Conservation (phyloP, 2,329 filamentous ascomycete species). For the Neopestalotiopsis sp. region DNA sequence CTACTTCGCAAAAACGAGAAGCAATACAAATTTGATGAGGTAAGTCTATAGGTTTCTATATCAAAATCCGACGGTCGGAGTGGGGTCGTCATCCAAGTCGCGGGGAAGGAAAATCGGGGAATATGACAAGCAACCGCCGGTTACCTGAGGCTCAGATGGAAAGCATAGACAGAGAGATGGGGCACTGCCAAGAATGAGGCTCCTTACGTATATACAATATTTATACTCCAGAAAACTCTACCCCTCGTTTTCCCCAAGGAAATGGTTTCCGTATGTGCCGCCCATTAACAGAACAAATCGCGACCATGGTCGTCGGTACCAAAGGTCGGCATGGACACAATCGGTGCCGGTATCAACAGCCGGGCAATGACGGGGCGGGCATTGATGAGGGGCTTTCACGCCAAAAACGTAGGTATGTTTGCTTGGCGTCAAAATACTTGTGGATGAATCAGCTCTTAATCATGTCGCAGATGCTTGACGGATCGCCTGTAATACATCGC, state of each 20-base stretch:
- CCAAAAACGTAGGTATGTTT: no score
- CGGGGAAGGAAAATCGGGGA: not conserved
- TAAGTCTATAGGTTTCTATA: not conserved
- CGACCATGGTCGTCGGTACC: no score
- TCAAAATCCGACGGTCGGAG: not conserved
- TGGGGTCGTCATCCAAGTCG: not conserved
- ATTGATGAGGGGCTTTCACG: no score
- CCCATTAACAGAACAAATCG: no score
- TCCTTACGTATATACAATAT: not conserved
- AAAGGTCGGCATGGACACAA: no score
- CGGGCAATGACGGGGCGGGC: not conserved
- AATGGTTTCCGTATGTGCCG: no score
- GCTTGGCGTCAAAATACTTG: no score
- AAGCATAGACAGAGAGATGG: not conserved
- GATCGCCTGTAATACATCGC: not conserved
- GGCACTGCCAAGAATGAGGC: not conserved
- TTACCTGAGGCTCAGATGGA: conserved; percentile 4
- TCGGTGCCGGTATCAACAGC: no score
- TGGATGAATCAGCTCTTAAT: no score
- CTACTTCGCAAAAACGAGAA: not conserved
- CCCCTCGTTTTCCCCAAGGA: no score
- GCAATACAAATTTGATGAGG: not conserved
- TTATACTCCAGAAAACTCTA: no score
- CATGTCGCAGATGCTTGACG: not conserved
- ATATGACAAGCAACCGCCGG: not conserved